Evolutionary conservation across 2,329 filamentous ascomycete species (phyloP).

Genomic region (Cladosporium cucumerinum): DNA sequence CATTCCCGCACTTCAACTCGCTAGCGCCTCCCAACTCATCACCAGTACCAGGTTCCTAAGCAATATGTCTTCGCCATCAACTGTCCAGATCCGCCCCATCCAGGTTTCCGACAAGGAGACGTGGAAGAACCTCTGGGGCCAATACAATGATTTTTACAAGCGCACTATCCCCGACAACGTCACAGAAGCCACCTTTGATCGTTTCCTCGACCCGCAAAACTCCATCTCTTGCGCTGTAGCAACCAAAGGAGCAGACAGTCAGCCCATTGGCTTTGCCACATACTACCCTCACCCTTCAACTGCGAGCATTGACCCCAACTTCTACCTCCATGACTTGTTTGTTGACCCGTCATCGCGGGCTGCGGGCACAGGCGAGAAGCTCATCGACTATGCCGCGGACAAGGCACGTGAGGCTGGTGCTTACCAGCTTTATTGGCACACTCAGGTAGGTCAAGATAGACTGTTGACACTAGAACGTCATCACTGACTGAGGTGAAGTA

Average conservation of each 20-base stretch:
- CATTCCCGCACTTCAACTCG: neutral
- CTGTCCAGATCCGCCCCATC: slow-evolving; percentile 11
- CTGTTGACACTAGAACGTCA: neutral
- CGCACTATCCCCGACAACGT: slow-evolving; percentile 13
- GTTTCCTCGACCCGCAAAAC: slow-evolving; percentile 9
- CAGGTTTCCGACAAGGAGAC: slow-evolving; percentile 5
- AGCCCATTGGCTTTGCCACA: slow-evolving; percentile 4
- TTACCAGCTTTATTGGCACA: slow-evolving; percentile 17
- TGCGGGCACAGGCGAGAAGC: slow-evolving; percentile 56
- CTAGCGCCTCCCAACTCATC: neutral
- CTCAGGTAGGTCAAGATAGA: neutral
- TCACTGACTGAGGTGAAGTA: neutral
- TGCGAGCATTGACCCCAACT: slow-evolving; percentile 5
- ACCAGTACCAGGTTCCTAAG: neutral
- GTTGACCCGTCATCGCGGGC: slow-evolving; percentile 9
- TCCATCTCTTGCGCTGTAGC: slow-evolving; percentile 7
- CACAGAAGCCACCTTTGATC: slow-evolving; percentile 15
- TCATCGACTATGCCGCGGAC: slow-evolving; percentile 76
- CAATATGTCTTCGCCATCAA: neutral
- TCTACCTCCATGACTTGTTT: slow-evolving; percentile 17
- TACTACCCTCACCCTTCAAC: slow-evolving; percentile 12
- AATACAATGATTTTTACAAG: slow-evolving; percentile 18
- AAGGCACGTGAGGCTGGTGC: slow-evolving; percentile 30
- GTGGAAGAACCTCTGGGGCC: slow-evolving; percentile 16
- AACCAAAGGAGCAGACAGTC: neutral